A percentile compares a stretch with the other conserved stretches of the same genome.
Conservation (phyloP, 768 basidiomycete genomes). For the Hygrophoropsis aurantiaca region DNA sequence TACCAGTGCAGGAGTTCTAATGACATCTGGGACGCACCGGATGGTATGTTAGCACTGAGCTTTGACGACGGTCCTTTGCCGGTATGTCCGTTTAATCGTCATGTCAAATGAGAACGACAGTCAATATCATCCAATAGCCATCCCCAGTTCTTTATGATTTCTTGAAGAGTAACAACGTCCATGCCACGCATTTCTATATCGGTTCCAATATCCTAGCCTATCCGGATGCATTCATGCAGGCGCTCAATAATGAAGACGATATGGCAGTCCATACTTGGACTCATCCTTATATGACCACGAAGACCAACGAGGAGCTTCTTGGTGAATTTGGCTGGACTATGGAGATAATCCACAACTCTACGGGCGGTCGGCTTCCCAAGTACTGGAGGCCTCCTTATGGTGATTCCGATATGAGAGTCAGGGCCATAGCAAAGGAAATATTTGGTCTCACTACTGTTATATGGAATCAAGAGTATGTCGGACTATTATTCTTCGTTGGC, state of each 20-base stretch:
- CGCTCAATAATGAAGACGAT: slow-evolving; percentile 42
- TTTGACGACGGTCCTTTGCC: slow-evolving; percentile 83
- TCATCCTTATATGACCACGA: slow-evolving; percentile 80
- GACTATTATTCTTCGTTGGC: not conserved
- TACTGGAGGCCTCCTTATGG: slow-evolving; percentile 93
- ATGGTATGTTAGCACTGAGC: slow-evolving; percentile 59
- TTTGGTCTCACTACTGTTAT: slow-evolving; percentile 83
- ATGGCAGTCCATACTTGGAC: slow-evolving; percentile 55
- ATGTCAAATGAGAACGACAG: not conserved
- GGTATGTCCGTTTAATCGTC: slow-evolving; percentile 26
- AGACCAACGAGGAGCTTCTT: slow-evolving; percentile 65
- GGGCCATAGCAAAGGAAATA: slow-evolving; percentile 82
- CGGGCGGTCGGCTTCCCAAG: slow-evolving; percentile 69
- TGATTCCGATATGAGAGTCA: slow-evolving; percentile 80
- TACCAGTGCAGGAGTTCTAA: slow-evolving; percentile 61
- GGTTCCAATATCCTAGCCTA: slow-evolving; percentile 70
- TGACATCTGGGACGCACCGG: slow-evolving; percentile 78
- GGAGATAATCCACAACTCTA: slow-evolving; percentile 76
- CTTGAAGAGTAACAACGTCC: slow-evolving; percentile 59
- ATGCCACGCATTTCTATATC: slow-evolving; percentile 90
- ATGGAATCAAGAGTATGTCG: slow-evolving; percentile 85
- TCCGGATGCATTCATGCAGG: slow-evolving; percentile 52
- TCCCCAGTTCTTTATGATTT: slow-evolving; percentile 60
- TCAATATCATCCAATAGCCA: slow-evolving; percentile 23
- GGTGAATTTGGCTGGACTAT: slow-evolving; percentile 80